Conservation (phyloP, 2,329 filamentous ascomycete genomes). For the Penicillium nordicum region DNA sequence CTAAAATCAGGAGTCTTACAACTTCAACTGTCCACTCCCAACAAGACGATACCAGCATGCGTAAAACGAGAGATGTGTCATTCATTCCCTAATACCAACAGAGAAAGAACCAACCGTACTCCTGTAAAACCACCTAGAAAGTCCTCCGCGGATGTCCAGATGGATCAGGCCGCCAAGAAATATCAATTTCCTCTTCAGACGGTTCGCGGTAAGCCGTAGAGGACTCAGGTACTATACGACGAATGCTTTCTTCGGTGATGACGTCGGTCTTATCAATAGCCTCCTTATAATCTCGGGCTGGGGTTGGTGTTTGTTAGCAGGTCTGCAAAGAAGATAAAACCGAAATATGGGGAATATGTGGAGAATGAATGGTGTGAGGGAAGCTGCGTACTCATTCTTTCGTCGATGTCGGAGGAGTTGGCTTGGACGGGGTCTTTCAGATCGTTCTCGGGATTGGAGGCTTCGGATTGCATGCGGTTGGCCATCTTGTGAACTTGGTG, state of each 20-base stretch:
- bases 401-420: background rate
- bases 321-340: background rate
- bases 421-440: background rate
- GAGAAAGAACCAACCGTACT: background rate
- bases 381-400: slow-evolving; percentile 3
- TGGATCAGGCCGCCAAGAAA: slow-evolving; percentile 7
- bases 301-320: background rate
- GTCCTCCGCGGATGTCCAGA: slow-evolving; percentile 3
- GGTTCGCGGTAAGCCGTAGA: slow-evolving; percentile 16
- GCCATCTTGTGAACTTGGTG: background rate
- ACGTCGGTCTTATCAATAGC: slow-evolving; percentile 18
- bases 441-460: background rate
- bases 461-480: background rate
- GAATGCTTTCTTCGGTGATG: slow-evolving; percentile 13
- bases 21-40: background rate
- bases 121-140: background rate
- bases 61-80: background rate
- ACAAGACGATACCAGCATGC: too few species aligned
- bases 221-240: slow-evolving; percentile 13
- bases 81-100: background rate
- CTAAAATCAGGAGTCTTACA: background rate
- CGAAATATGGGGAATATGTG: background rate
- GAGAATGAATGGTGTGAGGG: too few species aligned
- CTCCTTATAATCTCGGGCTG: slow-evolving; percentile 18
- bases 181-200: slow-evolving; percentile 14